phyloP scores from a whole-genome alignment of 2,329 filamentous ascomycete genomes.

The Fusarium sp. region DNA sequence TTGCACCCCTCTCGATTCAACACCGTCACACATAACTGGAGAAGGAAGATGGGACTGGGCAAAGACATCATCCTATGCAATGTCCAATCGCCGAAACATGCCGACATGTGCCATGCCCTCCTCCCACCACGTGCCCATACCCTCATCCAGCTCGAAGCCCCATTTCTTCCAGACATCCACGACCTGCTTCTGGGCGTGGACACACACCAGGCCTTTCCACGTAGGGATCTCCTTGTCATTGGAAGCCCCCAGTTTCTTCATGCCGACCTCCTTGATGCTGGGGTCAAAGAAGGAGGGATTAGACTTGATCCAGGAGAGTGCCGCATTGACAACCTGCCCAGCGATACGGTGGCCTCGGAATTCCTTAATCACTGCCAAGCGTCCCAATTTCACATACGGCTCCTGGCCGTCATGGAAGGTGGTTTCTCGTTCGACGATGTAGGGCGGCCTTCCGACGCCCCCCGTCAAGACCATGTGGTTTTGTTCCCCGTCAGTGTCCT shows the following conservation, averaged over 20 bases:
- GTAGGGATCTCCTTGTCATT: slow-evolving; percentile 58
- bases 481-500: slow-evolving; percentile 35
- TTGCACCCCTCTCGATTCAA: slow-evolving; percentile 1
- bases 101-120: slow-evolving; percentile 88
- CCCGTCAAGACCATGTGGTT: slow-evolving; percentile 1
- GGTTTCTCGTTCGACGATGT: slow-evolving; percentile 57
- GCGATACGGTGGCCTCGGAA: slow-evolving; percentile 76
- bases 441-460: slow-evolving; percentile 31
- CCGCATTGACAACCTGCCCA: slow-evolving; percentile 73
- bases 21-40: background rate
- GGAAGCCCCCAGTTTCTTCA: slow-evolving; percentile 56
- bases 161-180: slow-evolving; percentile 74
- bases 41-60: slow-evolving; percentile 31
- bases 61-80: slow-evolving; percentile 43
- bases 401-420: slow-evolving; percentile 71
- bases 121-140: slow-evolving; percentile 82
- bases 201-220: slow-evolving; percentile 81
- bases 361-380: slow-evolving; percentile 75
- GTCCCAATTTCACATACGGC: slow-evolving; percentile 84
- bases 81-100: slow-evolving; percentile 73
- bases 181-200: slow-evolving; percentile 80
- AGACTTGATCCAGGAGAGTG: slow-evolving; percentile 73
- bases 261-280: slow-evolving; percentile 57
- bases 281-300: slow-evolving; percentile 69
- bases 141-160: slow-evolving; percentile 80